These are phyloP conservation scores for Microdochium trichocladiopsis DNA, from an alignment of 2,329 filamentous ascomycete genomes.

Conservation along the genomic window DNA sequence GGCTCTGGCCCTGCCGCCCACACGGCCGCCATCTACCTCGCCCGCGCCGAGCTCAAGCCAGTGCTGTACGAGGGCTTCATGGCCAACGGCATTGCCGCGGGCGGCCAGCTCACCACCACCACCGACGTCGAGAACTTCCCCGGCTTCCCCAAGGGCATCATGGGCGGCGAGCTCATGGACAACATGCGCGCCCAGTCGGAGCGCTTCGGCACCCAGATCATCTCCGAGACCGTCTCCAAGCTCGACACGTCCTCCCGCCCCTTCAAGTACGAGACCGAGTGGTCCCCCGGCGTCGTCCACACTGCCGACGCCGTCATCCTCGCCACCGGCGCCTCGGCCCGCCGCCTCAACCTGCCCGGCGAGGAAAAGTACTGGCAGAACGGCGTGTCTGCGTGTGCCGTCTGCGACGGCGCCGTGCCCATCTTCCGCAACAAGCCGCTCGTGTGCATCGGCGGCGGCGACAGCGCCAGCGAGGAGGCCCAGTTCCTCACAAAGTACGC, in stretches of 20 bases:
- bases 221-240: constrained; percentile 85
- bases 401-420: constrained; percentile 93
- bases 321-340: constrained; percentile 88
- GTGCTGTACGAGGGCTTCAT: constrained; percentile 98
- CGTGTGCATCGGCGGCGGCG: constrained; percentile 92
- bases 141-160: constrained; percentile 84
- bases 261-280: constrained; percentile 93
- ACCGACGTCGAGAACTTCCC: constrained; percentile 99
- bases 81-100: constrained; percentile 91
- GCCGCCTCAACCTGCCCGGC: constrained; percentile 72
- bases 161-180: constrained; percentile 87
- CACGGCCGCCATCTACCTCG: constrained; percentile 93
- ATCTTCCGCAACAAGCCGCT: constrained; percentile 97
- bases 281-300: constrained; percentile 72
- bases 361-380: constrained; percentile 98
- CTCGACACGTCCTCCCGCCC: constrained; percentile 79
- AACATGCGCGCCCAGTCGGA: constrained; percentile 88
- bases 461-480: constrained; percentile 97
- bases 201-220: constrained; percentile 85
- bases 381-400: constrained; percentile 91
- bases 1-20: constrained; percentile 97
- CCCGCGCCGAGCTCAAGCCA: constrained; percentile 88
- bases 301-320: constrained; percentile 92
- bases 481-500: constrained; percentile 98
- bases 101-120: constrained; percentile 94